A percentile compares a stretch with the other conserved stretches of the same genome.
Conservation (phyloP, 2,329 filamentous ascomycete species). For the Colletotrichum graminicola region DNA sequence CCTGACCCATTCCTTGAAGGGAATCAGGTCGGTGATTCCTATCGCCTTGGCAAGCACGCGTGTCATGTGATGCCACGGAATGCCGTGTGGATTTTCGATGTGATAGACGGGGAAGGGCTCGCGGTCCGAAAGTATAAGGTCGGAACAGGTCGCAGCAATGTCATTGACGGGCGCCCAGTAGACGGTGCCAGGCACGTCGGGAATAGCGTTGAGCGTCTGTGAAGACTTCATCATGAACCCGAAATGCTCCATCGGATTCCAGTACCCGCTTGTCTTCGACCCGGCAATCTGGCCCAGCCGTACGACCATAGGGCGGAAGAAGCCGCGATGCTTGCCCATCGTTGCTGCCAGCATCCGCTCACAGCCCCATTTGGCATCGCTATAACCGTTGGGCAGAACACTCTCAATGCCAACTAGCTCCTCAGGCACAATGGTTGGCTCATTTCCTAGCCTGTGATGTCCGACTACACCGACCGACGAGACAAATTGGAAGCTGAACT, state of each 20-base stretch:
- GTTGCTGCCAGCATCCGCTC: slow-evolving; percentile 64
- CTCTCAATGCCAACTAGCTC: no score
- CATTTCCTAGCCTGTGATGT: no score
- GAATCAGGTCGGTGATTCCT: neutral
- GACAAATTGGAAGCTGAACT: no score
- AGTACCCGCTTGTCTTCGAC: slow-evolving; percentile 61
- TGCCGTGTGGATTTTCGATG: neutral
- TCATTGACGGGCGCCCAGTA: neutral
- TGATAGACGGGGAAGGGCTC: neutral
- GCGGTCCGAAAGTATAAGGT: neutral
- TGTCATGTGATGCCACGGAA: neutral
- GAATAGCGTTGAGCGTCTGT: neutral
- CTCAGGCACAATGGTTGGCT: no score
- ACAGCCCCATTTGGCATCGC: slow-evolving; percentile 64
- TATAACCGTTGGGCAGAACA: slow-evolving; percentile 54
- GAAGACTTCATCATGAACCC: neutral
- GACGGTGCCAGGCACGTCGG: neutral
- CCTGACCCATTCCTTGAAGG: neutral
- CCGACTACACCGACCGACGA: no score
- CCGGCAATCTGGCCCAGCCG: slow-evolving; percentile 67
- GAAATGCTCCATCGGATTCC: slow-evolving; percentile 56
- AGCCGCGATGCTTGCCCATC: slow-evolving; percentile 55
- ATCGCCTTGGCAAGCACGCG: neutral
- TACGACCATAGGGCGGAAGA: slow-evolving; percentile 59
- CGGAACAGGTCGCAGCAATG: neutral